A percentile compares a stretch with the other conserved stretches of the same genome.
Evolutionary conservation across 2,329 filamentous ascomycete species (phyloP).

Genomic region (Tothia fuscella): DNA sequence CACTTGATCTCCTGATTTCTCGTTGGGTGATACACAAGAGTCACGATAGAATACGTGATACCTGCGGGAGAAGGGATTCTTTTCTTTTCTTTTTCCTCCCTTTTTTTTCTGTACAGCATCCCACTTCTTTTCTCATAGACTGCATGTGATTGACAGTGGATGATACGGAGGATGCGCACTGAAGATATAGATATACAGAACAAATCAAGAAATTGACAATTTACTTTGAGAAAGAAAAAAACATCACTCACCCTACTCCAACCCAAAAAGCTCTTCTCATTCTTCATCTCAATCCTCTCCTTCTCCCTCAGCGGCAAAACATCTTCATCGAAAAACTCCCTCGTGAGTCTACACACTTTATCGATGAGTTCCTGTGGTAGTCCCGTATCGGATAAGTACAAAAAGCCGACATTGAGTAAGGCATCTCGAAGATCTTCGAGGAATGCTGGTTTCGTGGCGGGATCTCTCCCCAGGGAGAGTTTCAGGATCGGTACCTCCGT

Average conservation of each 20-base stretch:
- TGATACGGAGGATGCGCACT: no score
- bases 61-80: no score
- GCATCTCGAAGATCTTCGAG: conserved; percentile 60
- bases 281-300: conserved; percentile 44
- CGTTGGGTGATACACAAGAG: no score
- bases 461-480: conserved; percentile 51
- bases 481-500: conserved; percentile 67
- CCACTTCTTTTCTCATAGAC: no score
- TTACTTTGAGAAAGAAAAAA: neutral
- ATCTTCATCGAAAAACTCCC: conserved; percentile 55
- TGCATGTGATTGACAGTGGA: no score
- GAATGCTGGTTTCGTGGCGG: conserved; percentile 59
- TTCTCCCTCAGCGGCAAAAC: conserved; percentile 61
- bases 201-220: no score
- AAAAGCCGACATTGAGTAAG: conserved; percentile 74
- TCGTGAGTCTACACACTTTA: conserved; percentile 46
- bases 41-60: no score
- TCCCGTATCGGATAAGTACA: conserved; percentile 73
- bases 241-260: conserved; percentile 30
- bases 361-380: conserved; percentile 54
- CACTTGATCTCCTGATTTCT: no score
- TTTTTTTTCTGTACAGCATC: no score
- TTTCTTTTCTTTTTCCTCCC: no score
- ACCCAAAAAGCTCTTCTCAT: conserved; percentile 34
- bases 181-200: no score